Evolutionary conservation across 352 stramenopile genomes (phyloP).

Genomic region (Pythium oligandrum): DNA sequence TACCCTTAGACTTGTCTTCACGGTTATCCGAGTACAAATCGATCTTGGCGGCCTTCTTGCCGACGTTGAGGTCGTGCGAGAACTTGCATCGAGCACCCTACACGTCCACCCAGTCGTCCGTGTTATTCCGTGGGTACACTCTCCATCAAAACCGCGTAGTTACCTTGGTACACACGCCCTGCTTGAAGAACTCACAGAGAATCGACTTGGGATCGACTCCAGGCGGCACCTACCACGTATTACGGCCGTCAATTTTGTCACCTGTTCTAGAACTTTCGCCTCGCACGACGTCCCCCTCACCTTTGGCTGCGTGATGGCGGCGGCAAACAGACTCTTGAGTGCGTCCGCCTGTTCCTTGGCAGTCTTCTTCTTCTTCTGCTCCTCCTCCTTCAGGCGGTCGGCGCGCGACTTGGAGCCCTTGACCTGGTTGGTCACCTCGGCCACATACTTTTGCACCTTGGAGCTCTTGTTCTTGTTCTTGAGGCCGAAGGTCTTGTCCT

Average conservation of each 20-base stretch:
- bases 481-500: constrained; percentile 99
- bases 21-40: constrained; percentile 85
- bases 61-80: constrained; percentile 85
- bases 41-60: constrained; percentile 86
- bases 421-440: constrained; percentile 88
- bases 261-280: constrained; percentile 7
- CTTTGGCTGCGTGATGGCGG: constrained; percentile 85
- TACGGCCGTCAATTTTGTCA: too few species aligned
- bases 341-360: constrained; percentile 85
- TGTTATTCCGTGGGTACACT: too few species aligned
- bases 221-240: constrained; percentile 55
- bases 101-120: too few species aligned
- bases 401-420: constrained; percentile 76
- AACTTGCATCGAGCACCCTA: constrained; percentile 87
- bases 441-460: constrained; percentile 93
- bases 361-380: constrained; percentile 72
- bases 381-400: constrained; percentile 72
- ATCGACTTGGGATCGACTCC: constrained; percentile 87
- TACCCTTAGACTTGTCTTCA: constrained; percentile 55
- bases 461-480: constrained; percentile 99
- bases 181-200: constrained; percentile 88
- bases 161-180: constrained; percentile 81
- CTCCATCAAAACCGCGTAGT: too few species aligned
- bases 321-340: constrained; percentile 79
- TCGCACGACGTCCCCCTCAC: constrained; percentile 14